Evolutionary conservation across 441 rosid genomes (phyloP), one percentile per base, ranked within the genome.

Genomic region (Euphorbia celastroides): DNA sequence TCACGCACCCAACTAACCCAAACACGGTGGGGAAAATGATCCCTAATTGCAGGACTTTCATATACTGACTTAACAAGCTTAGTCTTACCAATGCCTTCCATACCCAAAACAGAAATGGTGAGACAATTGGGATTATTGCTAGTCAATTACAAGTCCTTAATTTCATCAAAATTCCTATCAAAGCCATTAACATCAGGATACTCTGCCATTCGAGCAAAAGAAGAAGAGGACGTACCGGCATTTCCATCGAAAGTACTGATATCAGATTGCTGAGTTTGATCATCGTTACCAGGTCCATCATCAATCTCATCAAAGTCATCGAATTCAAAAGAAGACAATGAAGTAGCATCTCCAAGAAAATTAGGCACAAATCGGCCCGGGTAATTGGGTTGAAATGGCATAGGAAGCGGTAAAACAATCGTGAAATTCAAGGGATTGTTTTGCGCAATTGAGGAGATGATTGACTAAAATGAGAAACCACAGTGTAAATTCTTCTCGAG

Each of bases 11-110:
- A 71, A 44, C 51, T 57, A 16, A 71, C 44, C 74, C 74, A 71
- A 64, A 19, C 64, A 32, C 74, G 74, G 17, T 57, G 38, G 36
- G 74, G 70, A 20, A 65, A 71, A 64, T 50, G 69, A 48, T 59
- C 60, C 25, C 28, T 48, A 48, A 71, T 36, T 25, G 22, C 65
- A 26, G 65, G 64, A 50, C 28, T 64, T 26, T 71, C 65, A 65
- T 64, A 71, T 50, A 71, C 19, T 23, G 65, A 58, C 64, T 38
- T 71, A 3, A 26, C 69, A 58, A 71, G 69, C 44, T 50, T 65
- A 12, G 74, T 71, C 70, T 71, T 65, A 27, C 74, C 74, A n/a
- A 20, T 59, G 8, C 74, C 74, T 51, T 51, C 59, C 69, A 65
- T 59, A n/a, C 74, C 74, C 54, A 64, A 12, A 71, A 71, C 19